Conservation (phyloP, 805 yeast genomes). For the Pichia exigua region DNA sequence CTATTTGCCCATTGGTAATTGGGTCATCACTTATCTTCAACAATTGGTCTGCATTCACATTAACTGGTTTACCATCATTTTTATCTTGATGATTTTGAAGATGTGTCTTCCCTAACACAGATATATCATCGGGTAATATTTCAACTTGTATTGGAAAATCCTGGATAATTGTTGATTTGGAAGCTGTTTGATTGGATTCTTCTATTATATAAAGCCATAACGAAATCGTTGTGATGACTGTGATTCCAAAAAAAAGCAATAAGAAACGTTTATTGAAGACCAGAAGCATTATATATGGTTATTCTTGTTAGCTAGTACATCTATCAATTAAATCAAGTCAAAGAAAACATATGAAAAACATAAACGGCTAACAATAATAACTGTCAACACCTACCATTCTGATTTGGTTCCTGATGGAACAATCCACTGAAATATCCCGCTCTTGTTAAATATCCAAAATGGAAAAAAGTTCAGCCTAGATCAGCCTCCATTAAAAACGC, state of each 20-base stretch:
- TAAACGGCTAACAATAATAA: no score
- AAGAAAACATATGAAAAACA: background rate
- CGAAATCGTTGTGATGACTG: background rate
- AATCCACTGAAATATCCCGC: no score
- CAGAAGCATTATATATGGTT: background rate
- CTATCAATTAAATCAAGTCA: background rate
- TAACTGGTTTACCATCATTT: background rate
- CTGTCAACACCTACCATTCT: background rate
- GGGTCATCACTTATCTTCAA: background rate
- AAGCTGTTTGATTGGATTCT: background rate
- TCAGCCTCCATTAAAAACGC: no score
- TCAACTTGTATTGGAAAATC: background rate
- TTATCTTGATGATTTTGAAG: background rate
- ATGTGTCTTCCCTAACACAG: background rate
- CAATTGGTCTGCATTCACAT: background rate
- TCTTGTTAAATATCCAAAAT: no score
- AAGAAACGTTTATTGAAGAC: background rate
- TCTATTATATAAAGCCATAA: background rate
- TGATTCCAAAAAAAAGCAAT: background rate
- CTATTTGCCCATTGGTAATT: background rate
- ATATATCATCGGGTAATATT: background rate
- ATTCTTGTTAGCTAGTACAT: background rate
- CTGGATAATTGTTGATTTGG: background rate
- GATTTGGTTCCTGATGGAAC: background rate
- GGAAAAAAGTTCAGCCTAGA: no score